Base-by-base conservation (phyloP, 345 rosid genomes). In the Eucalyptus pumila region DNA sequence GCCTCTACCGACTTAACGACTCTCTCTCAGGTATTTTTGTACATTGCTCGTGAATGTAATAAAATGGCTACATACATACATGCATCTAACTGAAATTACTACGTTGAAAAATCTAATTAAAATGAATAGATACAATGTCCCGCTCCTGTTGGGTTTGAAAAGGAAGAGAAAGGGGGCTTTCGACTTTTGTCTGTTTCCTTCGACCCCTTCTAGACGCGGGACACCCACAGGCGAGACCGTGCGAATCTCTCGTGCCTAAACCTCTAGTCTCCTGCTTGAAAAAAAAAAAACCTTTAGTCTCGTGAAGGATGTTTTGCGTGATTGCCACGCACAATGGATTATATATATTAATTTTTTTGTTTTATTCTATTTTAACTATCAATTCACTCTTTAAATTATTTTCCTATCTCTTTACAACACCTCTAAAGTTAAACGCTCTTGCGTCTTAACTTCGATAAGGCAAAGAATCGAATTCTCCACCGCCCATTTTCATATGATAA, bases 401-500 rank as follows among this genome's bases (percentile, higher is more conserved):
- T 52, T 52, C 58, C 2, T 21, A 8, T 52, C 58, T 4, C 24
- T 52, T 52, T 8, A 52, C 11, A 21, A 52, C 58, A 52, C 58
- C 58, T 51, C 8, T 52, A 52, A 52, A 52, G 10, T 52, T 17
- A 50, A 50, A 50, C 19, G 3, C 16, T 7, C 54, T 8, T 2
- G 21, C 8, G 21, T 51, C 23, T 52, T 19, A 3, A 52, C 11
- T 52, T 52, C 7, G 1, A 19, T 9, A 52, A 19, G 56, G 4
- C 4, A 52, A 0, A 52, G 58, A 52, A 52, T 52, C 58, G 1
- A 52, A 52, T 52, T 52, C 11, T 52, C 11, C 4, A 2, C 23
- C 11, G 0, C 11, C 0, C 58, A 21, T 52, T 52, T 52, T 1
- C 58, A 8, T 19, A 52, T 2, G 1, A 1, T 0, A 52, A 52